These are phyloP conservation scores for Boletus speciosus DNA, from an alignment of 768 basidiomycete species.

Conservation along the genomic window DNA sequence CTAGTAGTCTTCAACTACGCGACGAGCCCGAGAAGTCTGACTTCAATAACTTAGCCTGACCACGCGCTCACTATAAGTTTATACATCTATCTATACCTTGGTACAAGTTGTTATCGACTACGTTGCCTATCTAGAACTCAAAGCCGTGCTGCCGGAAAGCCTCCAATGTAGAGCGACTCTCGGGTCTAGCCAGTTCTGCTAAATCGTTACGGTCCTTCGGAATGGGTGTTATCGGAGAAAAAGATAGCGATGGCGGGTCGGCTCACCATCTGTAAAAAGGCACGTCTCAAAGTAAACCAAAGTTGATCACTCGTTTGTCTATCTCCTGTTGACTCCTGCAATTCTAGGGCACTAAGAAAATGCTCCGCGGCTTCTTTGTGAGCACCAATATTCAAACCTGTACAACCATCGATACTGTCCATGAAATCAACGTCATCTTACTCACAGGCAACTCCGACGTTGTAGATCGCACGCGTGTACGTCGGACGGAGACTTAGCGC, in stretches of 20 bases:
- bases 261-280: conserved; percentile 74
- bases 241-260: neutral
- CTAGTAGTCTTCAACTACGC: neutral
- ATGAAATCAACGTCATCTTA: conserved; percentile 15
- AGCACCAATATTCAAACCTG: conserved; percentile 94
- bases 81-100: neutral
- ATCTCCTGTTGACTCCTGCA: conserved; percentile 66
- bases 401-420: conserved; percentile 2
- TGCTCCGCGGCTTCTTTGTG: conserved; percentile 96
- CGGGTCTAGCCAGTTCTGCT: conserved; percentile 67
- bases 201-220: conserved; percentile 75
- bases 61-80: neutral
- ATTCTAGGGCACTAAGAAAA: conserved; percentile 76
- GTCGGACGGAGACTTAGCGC: conserved; percentile 89
- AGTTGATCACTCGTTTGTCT: conserved; percentile 78
- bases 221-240: neutral
- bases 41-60: neutral
- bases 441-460: conserved; percentile 96
- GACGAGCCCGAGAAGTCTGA: neutral
- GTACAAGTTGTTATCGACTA: neutral
- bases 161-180: conserved; percentile 59
- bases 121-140: conserved; percentile 60
- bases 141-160: conserved; percentile 82
- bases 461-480: conserved; percentile 96
- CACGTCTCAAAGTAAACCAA: conserved; percentile 85